Conservation (phyloP, 768 basidiomycete species). For the Omphalotus guepiniiformis region DNA sequence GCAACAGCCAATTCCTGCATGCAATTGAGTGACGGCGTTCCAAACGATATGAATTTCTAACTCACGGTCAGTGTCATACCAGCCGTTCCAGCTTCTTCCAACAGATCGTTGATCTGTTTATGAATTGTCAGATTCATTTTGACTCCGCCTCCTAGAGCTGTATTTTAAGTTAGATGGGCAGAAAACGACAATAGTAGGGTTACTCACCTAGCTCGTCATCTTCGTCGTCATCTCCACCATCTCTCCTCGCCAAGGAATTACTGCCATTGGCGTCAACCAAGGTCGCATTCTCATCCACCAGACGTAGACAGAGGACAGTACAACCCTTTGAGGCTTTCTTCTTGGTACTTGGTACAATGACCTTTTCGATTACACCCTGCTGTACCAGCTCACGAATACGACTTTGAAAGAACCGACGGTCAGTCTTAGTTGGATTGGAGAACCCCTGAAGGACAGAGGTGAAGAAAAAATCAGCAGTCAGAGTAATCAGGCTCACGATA, state of each 20-base stretch:
- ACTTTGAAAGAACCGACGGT: constrained; percentile 79
- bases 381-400: constrained; percentile 70
- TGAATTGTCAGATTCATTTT: constrained; percentile 70
- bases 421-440: constrained; percentile 64
- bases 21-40: neutral
- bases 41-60: constrained; percentile 1
- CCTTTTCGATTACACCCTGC: constrained; percentile 70
- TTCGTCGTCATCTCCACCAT: constrained; percentile 21
- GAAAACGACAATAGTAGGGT: constrained; percentile 8
- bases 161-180: constrained; percentile 15
- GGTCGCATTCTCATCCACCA: constrained; percentile 39
- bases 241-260: constrained; percentile 26
- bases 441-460: constrained; percentile 53
- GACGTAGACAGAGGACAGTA: constrained; percentile 63
- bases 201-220: constrained; percentile 41
- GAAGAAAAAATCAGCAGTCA: neutral
- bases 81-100: constrained; percentile 60
- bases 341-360: constrained; percentile 58
- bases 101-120: constrained; percentile 70
- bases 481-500: constrained; percentile 47
- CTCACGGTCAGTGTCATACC: constrained; percentile 74
- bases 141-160: constrained; percentile 33
- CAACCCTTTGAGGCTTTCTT: constrained; percentile 40
- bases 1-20: constrained; percentile 57
- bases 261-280: constrained; percentile 31